Evolutionary conservation across 2,329 filamentous ascomycete species (phyloP).

Genomic region (Colletotrichum plurivorum): DNA sequence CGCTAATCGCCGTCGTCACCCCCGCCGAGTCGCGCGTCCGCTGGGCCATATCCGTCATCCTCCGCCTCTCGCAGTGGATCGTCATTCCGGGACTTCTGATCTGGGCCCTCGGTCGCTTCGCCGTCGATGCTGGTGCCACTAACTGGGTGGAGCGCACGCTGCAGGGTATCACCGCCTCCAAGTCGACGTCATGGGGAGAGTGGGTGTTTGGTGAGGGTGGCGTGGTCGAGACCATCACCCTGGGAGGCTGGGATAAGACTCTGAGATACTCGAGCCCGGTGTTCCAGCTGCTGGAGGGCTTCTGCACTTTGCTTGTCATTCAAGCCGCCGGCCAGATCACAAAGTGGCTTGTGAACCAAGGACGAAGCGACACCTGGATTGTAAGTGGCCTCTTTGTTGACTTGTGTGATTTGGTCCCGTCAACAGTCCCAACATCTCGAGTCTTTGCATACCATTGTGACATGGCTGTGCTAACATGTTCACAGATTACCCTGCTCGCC

Average conservation of each 20-base stretch:
- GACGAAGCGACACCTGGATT: slow-evolving; percentile 96
- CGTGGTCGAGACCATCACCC: slow-evolving; percentile 81
- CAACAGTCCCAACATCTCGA: too few species aligned
- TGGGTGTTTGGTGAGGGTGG: slow-evolving; percentile 93
- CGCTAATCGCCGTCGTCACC: slow-evolving; percentile 82
- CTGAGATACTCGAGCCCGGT: slow-evolving; percentile 92
- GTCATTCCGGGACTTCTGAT: slow-evolving; percentile 90
- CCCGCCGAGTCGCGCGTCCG: slow-evolving; percentile 84
- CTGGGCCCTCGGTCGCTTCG: slow-evolving; percentile 96
- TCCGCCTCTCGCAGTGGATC: slow-evolving; percentile 87
- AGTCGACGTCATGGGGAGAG: slow-evolving; percentile 78
- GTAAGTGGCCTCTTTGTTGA: slow-evolving; percentile 64
- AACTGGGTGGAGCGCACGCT: slow-evolving; percentile 89
- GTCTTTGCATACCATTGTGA: too few species aligned
- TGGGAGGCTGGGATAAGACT: slow-evolving; percentile 91
- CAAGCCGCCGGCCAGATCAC: slow-evolving; percentile 96
- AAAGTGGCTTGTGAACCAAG: slow-evolving; percentile 92
- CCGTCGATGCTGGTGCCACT: slow-evolving; percentile 83
- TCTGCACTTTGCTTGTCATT: slow-evolving; percentile 96
- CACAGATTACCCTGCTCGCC: slow-evolving; percentile 87
- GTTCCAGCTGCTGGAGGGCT: slow-evolving; percentile 95
- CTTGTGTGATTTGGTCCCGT: too few species aligned
- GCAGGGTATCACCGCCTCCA: slow-evolving; percentile 72
- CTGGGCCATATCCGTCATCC: slow-evolving; percentile 76
- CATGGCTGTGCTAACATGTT: slow-evolving; percentile 49